These are phyloP conservation scores for Leucogyrophana mollusca DNA, from an alignment of 768 basidiomycete species.

Conservation along the genomic window DNA sequence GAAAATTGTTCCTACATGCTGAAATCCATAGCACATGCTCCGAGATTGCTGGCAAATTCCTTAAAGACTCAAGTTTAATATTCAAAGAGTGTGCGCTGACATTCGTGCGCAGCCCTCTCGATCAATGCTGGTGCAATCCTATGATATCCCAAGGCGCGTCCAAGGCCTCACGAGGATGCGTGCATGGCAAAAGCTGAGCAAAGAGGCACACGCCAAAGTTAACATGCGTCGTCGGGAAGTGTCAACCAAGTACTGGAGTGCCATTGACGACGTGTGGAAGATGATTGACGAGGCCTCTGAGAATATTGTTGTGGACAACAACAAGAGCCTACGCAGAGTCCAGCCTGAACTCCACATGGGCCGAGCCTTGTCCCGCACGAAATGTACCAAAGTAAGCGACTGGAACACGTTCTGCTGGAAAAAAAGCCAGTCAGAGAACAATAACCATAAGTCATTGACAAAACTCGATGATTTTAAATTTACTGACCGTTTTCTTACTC, in stretches of 20 bases:
- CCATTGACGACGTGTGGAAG: slow-evolving; percentile 4
- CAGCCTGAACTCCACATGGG: slow-evolving; percentile 5
- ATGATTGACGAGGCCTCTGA: slow-evolving; percentile 3
- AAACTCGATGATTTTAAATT: too few relatives aligned
- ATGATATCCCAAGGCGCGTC: background rate
- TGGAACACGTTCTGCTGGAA: slow-evolving; percentile 12
- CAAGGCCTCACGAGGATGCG: too few relatives aligned
- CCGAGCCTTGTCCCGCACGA: background rate
- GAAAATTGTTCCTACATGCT: too few relatives aligned
- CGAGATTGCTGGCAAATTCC: too few relatives aligned
- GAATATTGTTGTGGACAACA: background rate
- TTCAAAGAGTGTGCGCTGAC: too few relatives aligned
- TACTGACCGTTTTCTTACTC: background rate
- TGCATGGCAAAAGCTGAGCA: background rate
- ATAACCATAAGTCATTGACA: background rate
- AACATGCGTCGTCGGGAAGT: background rate
- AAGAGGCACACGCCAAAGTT: slow-evolving; percentile 2
- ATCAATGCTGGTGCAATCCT: background rate
- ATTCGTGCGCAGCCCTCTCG: too few relatives aligned
- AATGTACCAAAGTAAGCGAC: slow-evolving; percentile 1
- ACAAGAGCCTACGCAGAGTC: slow-evolving; percentile 9
- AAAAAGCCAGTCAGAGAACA: slow-evolving; percentile 3
- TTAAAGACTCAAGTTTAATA: too few relatives aligned
- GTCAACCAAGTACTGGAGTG: background rate
- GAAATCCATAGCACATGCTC: too few relatives aligned